These are phyloP conservation scores for Luffa aegyptiaca DNA, from an alignment of 306 rosid species.

Conservation along the genomic window DNA sequence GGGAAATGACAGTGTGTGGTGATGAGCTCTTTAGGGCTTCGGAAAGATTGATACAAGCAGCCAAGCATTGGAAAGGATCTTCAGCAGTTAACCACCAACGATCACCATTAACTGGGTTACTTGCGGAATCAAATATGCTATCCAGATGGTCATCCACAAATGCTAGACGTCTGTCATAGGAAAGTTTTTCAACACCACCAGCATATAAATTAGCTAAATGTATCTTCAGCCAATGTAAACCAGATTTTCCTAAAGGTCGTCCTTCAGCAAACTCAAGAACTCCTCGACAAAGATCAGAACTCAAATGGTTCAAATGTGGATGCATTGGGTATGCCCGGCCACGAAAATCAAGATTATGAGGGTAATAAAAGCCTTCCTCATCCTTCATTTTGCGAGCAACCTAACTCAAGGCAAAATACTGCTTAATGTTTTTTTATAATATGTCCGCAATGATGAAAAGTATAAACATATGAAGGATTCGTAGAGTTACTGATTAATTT, in stretches of 20 bases:
- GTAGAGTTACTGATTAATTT: not conserved
- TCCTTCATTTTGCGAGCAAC: slow-evolving; percentile 79
- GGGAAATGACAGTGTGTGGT: slow-evolving; percentile 59
- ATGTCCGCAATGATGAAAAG: slow-evolving; percentile 13
- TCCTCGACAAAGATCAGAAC: slow-evolving; percentile 88
- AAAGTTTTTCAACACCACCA: slow-evolving; percentile 68
- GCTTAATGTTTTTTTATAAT: not conserved
- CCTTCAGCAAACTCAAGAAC: slow-evolving; percentile 82
- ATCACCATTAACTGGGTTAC: slow-evolving; percentile 57
- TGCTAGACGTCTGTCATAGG: slow-evolving; percentile 58
- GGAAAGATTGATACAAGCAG: slow-evolving; percentile 74
- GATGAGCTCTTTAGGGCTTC: slow-evolving; percentile 73
- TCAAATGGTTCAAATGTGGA: slow-evolving; percentile 79
- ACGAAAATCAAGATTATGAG: slow-evolving; percentile 87
- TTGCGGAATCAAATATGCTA: slow-evolving; percentile 72
- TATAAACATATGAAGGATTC: not conserved
- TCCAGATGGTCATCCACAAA: slow-evolving; percentile 63
- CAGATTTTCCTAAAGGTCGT: slow-evolving; percentile 67
- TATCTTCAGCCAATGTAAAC: slow-evolving; percentile 71
- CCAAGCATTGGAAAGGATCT: slow-evolving; percentile 86
- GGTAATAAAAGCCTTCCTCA: slow-evolving; percentile 81
- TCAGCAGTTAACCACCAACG: slow-evolving; percentile 88
- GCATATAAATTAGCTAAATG: slow-evolving; percentile 68
- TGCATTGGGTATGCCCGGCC: slow-evolving; percentile 96
- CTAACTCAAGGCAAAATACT: slow-evolving; percentile 31